Conservation (phyloP, 2,329 filamentous ascomycete genomes). For the Neobulgaria alba region DNA sequence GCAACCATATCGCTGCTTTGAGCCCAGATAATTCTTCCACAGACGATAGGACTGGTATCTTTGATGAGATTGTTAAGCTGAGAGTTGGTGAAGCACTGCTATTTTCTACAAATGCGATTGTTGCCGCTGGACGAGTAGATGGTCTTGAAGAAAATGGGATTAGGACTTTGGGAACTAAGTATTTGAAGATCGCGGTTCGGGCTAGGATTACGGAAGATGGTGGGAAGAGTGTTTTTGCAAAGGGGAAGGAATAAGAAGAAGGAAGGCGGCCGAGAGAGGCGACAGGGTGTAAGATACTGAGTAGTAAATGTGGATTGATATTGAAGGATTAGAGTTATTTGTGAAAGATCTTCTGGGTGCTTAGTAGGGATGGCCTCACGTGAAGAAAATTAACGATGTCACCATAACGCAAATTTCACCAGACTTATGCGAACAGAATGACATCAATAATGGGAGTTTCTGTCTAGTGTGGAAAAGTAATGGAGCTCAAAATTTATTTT, state of each 20-base stretch:
- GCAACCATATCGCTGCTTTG: constrained; percentile 39
- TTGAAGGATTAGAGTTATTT: too few relatives aligned
- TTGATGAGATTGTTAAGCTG: constrained; percentile 39
- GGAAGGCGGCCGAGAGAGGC: too few relatives aligned
- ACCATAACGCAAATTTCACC: too few relatives aligned
- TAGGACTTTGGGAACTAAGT: background rate
- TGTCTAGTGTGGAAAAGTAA: too few relatives aligned
- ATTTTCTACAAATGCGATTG: constrained; percentile 38
- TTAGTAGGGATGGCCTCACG: too few relatives aligned
- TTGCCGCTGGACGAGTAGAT: constrained; percentile 17
- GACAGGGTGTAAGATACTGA: too few relatives aligned
- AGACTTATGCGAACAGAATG: too few relatives aligned
- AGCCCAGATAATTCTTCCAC: constrained; percentile 6
- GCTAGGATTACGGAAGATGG: background rate
- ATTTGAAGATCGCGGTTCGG: background rate
- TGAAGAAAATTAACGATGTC: too few relatives aligned
- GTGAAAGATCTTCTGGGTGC: too few relatives aligned
- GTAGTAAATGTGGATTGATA: too few relatives aligned
- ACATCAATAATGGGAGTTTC: too few relatives aligned
- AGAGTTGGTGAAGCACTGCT: constrained; percentile 40
- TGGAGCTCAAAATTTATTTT: too few relatives aligned
- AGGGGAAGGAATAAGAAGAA: background rate
- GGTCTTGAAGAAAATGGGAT: background rate
- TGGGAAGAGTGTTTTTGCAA: background rate
- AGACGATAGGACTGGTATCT: constrained; percentile 25